A percentile compares a stretch with the other conserved stretches of the same genome.
These are phyloP conservation scores for Stagonosporopsis rhizophila DNA, from an alignment of 2,329 filamentous ascomycete genomes.

Conservation along the genomic window DNA sequence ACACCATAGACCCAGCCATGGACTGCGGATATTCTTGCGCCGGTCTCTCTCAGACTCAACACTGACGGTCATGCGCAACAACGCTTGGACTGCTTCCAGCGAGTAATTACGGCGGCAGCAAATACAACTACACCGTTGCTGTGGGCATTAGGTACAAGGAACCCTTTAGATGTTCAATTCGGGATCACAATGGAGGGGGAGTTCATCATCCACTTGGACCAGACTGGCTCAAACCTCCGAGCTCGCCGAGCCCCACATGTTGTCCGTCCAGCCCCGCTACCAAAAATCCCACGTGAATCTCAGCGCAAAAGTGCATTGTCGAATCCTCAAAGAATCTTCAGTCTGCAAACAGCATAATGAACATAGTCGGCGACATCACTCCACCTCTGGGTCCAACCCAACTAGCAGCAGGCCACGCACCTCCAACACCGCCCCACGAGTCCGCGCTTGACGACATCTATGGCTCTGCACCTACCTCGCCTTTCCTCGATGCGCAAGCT, in stretches of 20 bases:
- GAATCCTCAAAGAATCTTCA: background rate
- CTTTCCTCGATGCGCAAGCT: conserved; percentile 26
- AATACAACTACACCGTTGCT: too few species aligned
- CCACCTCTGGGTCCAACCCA: conserved; percentile 36
- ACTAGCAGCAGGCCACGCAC: conserved; percentile 39
- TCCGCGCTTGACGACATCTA: conserved; percentile 56
- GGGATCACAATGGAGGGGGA: background rate
- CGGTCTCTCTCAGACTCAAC: too few species aligned
- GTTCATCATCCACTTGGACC: conserved; percentile 2
- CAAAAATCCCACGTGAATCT: background rate
- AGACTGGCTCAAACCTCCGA: conserved; percentile 27
- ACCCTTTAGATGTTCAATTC: background rate
- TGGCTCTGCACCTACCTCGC: conserved; percentile 53
- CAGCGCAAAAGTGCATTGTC: background rate
- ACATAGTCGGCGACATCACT: conserved; percentile 30
- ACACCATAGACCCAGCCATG: too few species aligned
- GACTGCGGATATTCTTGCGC: too few species aligned
- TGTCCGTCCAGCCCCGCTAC: conserved; percentile 16
- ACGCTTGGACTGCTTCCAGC: too few species aligned
- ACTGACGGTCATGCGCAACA: too few species aligned
- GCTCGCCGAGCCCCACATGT: conserved; percentile 15
- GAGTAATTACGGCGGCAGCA: too few species aligned
- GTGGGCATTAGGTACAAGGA: too few species aligned
- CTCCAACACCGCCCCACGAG: conserved; percentile 44
- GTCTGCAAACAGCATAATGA: conserved; percentile 18